phyloP scores from a whole-genome alignment of 176 grass and related monocot species.

The Tuctoria greenei region DNA sequence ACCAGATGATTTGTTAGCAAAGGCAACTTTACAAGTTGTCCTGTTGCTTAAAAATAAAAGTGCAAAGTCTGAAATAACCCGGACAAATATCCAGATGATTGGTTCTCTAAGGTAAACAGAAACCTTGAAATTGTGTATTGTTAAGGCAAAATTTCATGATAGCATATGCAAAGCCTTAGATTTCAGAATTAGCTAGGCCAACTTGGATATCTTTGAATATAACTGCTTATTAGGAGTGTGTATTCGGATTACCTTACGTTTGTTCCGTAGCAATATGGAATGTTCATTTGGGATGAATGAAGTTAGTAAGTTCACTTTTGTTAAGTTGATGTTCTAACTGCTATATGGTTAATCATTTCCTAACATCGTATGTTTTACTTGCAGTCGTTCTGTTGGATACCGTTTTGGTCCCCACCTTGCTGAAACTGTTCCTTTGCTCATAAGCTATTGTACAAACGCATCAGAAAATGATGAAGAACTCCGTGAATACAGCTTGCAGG shows the following conservation, averaged over 20 bases:
- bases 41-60: slow-evolving; percentile 70
- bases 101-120: slow-evolving; percentile 86
- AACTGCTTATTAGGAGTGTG: neutral
- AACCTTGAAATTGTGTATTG: slow-evolving; percentile 17
- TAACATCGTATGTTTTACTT: slow-evolving; percentile 20
- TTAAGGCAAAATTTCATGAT: neutral
- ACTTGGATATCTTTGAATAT: neutral
- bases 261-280: neutral
- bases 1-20: slow-evolving; percentile 90
- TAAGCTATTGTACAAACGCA: slow-evolving; percentile 87
- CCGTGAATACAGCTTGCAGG: slow-evolving; percentile 96
- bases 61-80: slow-evolving; percentile 74
- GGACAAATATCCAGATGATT: slow-evolving; percentile 99
- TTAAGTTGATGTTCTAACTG: neutral
- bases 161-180: neutral
- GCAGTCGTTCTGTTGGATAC: slow-evolving; percentile 93
- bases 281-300: neutral
- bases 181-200: neutral
- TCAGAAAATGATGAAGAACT: slow-evolving; percentile 99
- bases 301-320: neutral
- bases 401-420: slow-evolving; percentile 92
- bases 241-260: neutral
- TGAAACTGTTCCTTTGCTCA: slow-evolving; percentile 89
- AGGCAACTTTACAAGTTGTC: slow-evolving; percentile 75
- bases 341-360: neutral